These are phyloP conservation scores for Kickxella alabastrina DNA, from an alignment of 192 early-diverging fungal species.

Conservation along the genomic window DNA sequence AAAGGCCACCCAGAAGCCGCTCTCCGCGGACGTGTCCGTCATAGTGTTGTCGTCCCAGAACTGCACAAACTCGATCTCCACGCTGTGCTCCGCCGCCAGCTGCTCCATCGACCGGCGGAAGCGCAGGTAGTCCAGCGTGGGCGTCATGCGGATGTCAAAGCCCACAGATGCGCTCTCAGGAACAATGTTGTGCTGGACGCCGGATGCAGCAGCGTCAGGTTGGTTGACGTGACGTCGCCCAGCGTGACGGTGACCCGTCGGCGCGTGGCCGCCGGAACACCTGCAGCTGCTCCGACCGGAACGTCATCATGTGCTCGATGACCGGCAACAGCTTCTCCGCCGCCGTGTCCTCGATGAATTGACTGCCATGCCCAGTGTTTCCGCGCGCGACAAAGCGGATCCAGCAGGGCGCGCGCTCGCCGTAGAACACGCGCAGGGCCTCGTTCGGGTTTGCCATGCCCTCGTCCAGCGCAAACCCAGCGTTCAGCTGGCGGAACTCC, in stretches of 20 bases:
- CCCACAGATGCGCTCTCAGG: slow-evolving; percentile 64
- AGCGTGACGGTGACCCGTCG: slow-evolving; percentile 53
- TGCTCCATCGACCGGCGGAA: slow-evolving; percentile 52
- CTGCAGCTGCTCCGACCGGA: slow-evolving; percentile 62
- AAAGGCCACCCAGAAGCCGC: slow-evolving; percentile 68
- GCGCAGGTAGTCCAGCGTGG: slow-evolving; percentile 58
- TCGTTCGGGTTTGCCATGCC: slow-evolving; percentile 70
- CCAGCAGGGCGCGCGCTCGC: slow-evolving; percentile 85
- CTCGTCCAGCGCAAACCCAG: slow-evolving; percentile 83
- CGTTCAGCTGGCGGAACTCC: slow-evolving; percentile 69
- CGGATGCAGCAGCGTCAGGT: slow-evolving; percentile 73
- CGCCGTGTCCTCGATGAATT: slow-evolving; percentile 74
- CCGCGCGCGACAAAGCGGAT: slow-evolving; percentile 67
- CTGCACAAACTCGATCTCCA: slow-evolving; percentile 61
- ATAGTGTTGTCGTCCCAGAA: slow-evolving; percentile 59
- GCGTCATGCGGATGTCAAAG: slow-evolving; percentile 76
- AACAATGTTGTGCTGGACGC: slow-evolving; percentile 79
- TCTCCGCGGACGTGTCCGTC: slow-evolving; percentile 49
- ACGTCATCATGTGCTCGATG: slow-evolving; percentile 64
- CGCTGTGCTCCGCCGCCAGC: slow-evolving; percentile 42
- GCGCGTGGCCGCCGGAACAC: slow-evolving; percentile 53
- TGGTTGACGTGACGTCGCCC: slow-evolving; percentile 79
- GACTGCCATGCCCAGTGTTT: slow-evolving; percentile 76
- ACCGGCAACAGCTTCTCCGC: slow-evolving; percentile 64
- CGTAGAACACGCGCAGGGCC: slow-evolving; percentile 75